Conservation (phyloP, 2,329 filamentous ascomycete genomes). For the Penicillium sp. region DNA sequence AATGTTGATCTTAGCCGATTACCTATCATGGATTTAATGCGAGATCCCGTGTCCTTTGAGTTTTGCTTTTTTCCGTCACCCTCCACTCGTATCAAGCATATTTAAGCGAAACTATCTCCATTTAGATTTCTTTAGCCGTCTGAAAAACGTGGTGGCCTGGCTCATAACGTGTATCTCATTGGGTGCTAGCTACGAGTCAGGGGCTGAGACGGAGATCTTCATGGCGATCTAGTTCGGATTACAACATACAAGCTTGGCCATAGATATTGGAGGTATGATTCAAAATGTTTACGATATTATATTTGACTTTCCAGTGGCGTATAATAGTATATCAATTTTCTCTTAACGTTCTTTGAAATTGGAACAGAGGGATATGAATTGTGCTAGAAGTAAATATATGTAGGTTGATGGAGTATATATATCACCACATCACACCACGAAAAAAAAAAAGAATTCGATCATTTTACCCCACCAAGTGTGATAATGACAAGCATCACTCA, state of each 20-base stretch:
- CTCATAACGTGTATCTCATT: neutral
- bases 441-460: neutral
- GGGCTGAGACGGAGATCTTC: conserved; percentile 18
- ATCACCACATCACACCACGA: neutral
- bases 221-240: conserved; percentile 9
- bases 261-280: neutral
- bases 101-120: neutral
- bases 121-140: neutral
- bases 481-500: no score
- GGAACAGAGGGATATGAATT: neutral
- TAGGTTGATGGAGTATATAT: neutral
- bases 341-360: neutral
- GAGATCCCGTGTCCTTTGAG: neutral
- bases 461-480: neutral
- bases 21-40: neutral
- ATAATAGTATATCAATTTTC: neutral
- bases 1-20: neutral
- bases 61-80: neutral
- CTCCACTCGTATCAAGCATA: neutral
- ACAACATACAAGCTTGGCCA: neutral
- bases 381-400: neutral
- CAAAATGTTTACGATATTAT: neutral
- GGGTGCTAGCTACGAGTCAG: conserved; percentile 9
- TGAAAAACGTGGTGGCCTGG: neutral
- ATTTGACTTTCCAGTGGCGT: neutral